phyloP scores from a whole-genome alignment of 2,329 filamentous ascomycete species.

The Xylariaceae sp. region DNA sequence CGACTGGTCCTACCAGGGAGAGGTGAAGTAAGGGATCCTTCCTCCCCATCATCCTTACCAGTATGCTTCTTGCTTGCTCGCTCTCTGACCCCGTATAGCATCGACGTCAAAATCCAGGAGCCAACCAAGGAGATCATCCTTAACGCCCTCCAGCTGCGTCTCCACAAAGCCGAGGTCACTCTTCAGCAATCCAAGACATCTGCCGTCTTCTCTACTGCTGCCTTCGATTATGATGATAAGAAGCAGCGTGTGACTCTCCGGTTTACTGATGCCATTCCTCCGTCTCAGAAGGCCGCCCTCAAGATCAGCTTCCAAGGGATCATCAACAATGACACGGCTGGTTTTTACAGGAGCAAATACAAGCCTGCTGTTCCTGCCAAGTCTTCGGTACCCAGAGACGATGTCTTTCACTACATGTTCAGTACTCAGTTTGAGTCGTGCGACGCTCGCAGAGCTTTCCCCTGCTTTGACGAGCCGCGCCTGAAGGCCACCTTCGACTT shows the following conservation, averaged over 20 bases:
- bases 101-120: conserved; percentile 65
- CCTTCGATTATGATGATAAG: conserved; percentile 73
- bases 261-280: conserved; percentile 65
- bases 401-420: conserved; percentile 65
- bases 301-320: conserved; percentile 69
- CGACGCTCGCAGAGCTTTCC: conserved; percentile 89
- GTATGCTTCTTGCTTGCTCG: conserved; percentile 2
- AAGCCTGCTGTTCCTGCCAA: conserved; percentile 68
- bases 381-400: conserved; percentile 68
- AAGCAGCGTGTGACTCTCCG: conserved; percentile 74
- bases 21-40: conserved; percentile 48
- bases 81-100: conserved; percentile 35
- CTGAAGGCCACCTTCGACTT: conserved; percentile 96
- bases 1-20: conserved; percentile 71
- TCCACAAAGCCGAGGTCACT: conserved; percentile 57
- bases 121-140: conserved; percentile 70
- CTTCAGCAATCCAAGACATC: conserved; percentile 50
- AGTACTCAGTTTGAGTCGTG: conserved; percentile 97
- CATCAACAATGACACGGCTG: conserved; percentile 86
- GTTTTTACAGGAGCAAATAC: conserved; percentile 92
- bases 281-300: conserved; percentile 58
- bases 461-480: conserved; percentile 97
- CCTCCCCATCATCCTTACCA: no score
- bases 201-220: conserved; percentile 51
- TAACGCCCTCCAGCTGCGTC: conserved; percentile 78